Base-by-base conservation (phyloP, 768 basidiomycete species). In the Gyrodon lividus region DNA sequence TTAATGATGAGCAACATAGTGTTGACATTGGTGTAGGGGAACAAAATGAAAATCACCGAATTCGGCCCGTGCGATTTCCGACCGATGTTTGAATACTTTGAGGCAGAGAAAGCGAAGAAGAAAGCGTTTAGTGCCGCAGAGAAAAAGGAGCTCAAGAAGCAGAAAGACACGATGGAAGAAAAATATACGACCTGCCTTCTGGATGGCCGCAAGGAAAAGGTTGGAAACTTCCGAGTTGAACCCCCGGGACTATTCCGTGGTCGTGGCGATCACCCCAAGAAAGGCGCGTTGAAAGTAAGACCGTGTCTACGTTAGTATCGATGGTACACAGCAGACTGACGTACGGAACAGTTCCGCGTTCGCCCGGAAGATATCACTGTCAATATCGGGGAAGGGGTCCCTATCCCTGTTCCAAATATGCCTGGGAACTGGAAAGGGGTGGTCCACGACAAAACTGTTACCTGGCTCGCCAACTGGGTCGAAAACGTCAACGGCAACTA, bases 381-480 rank as follows among this genome's bases (percentile, higher is more conserved):
- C 67, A 99, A 99, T 72, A 94, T 99, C 51, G 95, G 90, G 17
- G 76, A 86, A 60, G 80, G 78, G 42, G 79, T 78, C 1, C 79
- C 84, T 2, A 72, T 88, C 24, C 97, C 97, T 1, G 71, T 80
- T n/a, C 92, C 97, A 4, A 98, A 97, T 58, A 84, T 89, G 65
- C 86, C 93, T 17, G 96, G 97, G 39, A 80, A 83, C 38, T 99
- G 97, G 97, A 93, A 90, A 67, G 76, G 78, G 4, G 76, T 97
- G 19, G 78, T 83, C 10, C 92, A 98, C 64, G 95, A 98, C 65
- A 87, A 95, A 59, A 98, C 93, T 3, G 97, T 98, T 23, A 98
- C 97, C 12, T 99, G 97, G 97, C 79, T 99, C 43, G 97, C 97
- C 5, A 95, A 89, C 50, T 99, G 97, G 97, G 94, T 93, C 41